Conservation (phyloP, 345 rosid species). For the Punica granatum region DNA sequence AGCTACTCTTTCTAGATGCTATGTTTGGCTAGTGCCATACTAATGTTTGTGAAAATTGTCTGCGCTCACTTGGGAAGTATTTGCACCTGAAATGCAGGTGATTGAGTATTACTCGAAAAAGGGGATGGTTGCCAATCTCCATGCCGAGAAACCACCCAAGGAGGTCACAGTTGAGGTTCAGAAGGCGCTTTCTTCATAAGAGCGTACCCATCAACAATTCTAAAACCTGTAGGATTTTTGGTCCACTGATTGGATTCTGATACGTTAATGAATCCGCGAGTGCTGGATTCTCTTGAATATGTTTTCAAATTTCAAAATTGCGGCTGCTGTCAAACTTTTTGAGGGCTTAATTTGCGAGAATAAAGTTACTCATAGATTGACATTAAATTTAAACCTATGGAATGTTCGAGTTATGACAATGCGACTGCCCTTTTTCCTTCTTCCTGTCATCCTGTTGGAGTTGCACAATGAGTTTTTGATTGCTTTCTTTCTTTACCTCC, state of each 20-base stretch:
- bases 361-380: slow-evolving; percentile 2
- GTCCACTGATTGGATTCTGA: background rate
- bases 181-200: slow-evolving; percentile 49
- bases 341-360: slow-evolving; percentile 1
- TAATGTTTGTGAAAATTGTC: background rate
- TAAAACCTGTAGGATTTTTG: slow-evolving; percentile 11
- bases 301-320: background rate
- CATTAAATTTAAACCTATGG: background rate
- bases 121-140: slow-evolving; percentile 65
- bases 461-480: background rate
- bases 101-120: slow-evolving; percentile 73
- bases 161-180: slow-evolving; percentile 69
- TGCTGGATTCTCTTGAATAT: background rate
- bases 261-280: background rate
- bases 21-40: background rate
- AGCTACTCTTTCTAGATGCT: background rate
- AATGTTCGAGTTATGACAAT: background rate
- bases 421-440: background rate
- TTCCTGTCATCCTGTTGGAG: background rate
- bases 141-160: slow-evolving; percentile 77
- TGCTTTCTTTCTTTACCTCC: background rate
- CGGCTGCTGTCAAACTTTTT: slow-evolving; percentile 12
- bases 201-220: background rate
- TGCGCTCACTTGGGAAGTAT: background rate
- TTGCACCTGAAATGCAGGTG: slow-evolving; percentile 35